These are phyloP conservation scores for Saccharata proteae DNA, from an alignment of 2,329 filamentous ascomycete genomes.

Conservation along the genomic window DNA sequence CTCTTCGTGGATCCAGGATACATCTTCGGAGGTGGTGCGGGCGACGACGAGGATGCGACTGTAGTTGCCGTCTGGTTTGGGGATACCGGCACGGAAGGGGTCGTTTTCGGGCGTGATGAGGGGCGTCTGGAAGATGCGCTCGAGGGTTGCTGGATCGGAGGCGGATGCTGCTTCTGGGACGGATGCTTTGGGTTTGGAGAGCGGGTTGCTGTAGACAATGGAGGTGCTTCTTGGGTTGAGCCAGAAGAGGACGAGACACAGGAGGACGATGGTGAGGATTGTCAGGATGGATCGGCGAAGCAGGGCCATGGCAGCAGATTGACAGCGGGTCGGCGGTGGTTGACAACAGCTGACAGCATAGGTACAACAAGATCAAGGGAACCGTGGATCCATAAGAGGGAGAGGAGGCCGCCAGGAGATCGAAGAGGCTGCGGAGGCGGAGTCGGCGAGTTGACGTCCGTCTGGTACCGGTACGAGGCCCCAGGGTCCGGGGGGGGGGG, in stretches of 20 bases:
- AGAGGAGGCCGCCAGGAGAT: too few species aligned
- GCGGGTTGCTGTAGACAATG: slow-evolving; percentile 1
- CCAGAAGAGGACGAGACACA: slow-evolving; percentile 5
- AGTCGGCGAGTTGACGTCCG: too few species aligned
- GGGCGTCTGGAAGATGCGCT: slow-evolving; percentile 1
- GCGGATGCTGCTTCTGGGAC: neutral
- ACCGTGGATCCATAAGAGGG: too few species aligned
- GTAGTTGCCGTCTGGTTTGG: slow-evolving; percentile 25
- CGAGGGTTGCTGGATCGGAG: neutral
- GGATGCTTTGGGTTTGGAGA: neutral
- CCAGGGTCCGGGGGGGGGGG: too few species aligned
- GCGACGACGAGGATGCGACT: slow-evolving; percentile 23
- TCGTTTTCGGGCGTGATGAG: slow-evolving; percentile 5
- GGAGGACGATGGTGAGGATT: slow-evolving; percentile 2
- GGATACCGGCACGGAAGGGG: slow-evolving; percentile 7
- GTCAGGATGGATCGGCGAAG: slow-evolving; percentile 6
- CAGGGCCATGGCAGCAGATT: slow-evolving; percentile 4
- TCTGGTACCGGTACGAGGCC: too few species aligned
- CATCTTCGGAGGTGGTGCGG: slow-evolving; percentile 25
- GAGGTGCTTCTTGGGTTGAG: slow-evolving; percentile 3
- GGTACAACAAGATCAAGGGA: too few species aligned
- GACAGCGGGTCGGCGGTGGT: too few species aligned
- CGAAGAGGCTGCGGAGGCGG: too few species aligned
- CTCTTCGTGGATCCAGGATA: slow-evolving; percentile 23
- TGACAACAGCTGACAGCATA: too few species aligned